Evolutionary conservation across 2,329 filamentous ascomycete genomes (phyloP).

Genomic region (Claviceps sp.): DNA sequence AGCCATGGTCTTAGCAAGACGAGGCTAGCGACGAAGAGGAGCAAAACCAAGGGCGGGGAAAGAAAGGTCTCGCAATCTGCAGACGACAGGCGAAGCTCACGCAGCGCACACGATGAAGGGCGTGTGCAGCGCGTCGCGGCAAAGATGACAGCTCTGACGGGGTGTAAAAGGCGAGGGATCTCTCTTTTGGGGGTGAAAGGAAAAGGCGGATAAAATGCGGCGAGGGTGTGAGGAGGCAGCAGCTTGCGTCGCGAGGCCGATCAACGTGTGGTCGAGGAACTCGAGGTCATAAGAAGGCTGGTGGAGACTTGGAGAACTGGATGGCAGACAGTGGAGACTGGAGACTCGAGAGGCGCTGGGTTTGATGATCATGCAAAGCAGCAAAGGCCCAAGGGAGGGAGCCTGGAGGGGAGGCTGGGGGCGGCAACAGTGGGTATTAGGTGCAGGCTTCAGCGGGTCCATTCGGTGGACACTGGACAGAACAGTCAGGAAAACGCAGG

Average conservation of each 20-base stretch:
- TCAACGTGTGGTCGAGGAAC: background rate
- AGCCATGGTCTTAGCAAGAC: conserved; percentile 38
- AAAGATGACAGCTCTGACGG: conserved; percentile 1
- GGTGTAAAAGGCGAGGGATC: background rate
- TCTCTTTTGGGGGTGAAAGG: background rate
- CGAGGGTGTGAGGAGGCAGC: conserved; percentile 4
- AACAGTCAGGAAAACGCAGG: too few species aligned
- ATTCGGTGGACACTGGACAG: too few species aligned
- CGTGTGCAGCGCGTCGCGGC: conserved; percentile 13
- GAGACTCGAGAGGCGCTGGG: background rate
- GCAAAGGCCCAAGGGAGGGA: too few species aligned
- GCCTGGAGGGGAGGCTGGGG: too few species aligned
- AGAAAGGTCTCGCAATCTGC: conserved; percentile 9
- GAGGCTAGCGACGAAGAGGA: conserved; percentile 17
- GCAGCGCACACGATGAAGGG: conserved; percentile 13
- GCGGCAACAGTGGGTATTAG: too few species aligned
- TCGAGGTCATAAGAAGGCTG: background rate
- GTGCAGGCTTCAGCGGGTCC: too few species aligned
- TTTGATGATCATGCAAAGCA: too few species aligned
- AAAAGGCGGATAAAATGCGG: conserved; percentile 4
- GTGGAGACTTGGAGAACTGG: background rate
- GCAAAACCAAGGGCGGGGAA: conserved; percentile 16
- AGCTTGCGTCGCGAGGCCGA: background rate
- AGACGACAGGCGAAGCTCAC: conserved; percentile 10
- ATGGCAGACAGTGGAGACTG: background rate